Conservation (phyloP, 2,329 filamentous ascomycete genomes). For the Trichoderma endophyticum region DNA sequence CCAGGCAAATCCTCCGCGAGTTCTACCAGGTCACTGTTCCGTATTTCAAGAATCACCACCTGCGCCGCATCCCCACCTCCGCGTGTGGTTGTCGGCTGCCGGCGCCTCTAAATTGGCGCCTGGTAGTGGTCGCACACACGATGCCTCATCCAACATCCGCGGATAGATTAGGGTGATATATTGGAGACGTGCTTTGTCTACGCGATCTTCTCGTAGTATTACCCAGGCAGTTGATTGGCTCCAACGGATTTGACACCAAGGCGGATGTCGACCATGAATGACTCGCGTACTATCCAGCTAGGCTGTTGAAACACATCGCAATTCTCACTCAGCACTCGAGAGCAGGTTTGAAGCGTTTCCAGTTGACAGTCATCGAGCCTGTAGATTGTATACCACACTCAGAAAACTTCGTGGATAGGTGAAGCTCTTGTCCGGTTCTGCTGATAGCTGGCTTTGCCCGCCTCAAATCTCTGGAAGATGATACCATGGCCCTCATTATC, state of each 20-base stretch:
- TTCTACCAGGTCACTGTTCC: neutral
- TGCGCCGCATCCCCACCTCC: slow-evolving; percentile 12
- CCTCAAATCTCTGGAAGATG: neutral
- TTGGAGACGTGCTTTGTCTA: neutral
- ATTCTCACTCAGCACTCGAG: neutral
- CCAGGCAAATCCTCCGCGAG: neutral
- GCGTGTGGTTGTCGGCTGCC: slow-evolving; percentile 1
- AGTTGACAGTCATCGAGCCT: neutral
- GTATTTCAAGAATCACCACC: neutral
- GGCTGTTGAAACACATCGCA: neutral
- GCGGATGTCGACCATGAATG: neutral
- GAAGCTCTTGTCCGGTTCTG: neutral
- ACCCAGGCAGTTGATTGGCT: neutral
- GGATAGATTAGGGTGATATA: neutral
- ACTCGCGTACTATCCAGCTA: neutral
- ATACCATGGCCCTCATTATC: neutral
- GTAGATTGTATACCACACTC: neutral
- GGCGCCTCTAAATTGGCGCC: slow-evolving; percentile 6
- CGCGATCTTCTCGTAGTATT: neutral
- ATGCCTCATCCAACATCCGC: neutral
- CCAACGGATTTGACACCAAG: neutral
- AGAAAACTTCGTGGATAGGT: neutral
- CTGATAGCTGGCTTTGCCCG: neutral
- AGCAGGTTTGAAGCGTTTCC: neutral
- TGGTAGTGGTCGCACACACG: slow-evolving; percentile 6